phyloP scores from a whole-genome alignment of 148 eudicot species.

The Silene uniflora region DNA sequence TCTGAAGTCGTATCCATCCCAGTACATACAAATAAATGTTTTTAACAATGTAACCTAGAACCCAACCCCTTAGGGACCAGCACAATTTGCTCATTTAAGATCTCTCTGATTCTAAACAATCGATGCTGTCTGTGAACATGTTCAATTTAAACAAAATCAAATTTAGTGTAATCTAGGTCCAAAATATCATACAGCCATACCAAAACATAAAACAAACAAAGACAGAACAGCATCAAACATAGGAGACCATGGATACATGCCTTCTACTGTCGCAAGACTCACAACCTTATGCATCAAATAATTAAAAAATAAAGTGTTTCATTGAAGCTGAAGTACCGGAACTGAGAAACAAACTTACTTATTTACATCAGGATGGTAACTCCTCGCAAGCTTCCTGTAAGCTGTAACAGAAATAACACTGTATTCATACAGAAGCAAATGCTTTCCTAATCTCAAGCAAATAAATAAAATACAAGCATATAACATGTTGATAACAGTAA shows the following conservation, averaged over 20 bases:
- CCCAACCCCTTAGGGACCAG: not conserved
- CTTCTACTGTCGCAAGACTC: not conserved
- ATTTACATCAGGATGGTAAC: conserved; percentile 96
- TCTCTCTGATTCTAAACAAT: no score
- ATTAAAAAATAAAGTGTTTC: not conserved
- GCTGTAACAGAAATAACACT: conserved; percentile 44
- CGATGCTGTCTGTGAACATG: not conserved
- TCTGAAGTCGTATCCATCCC: no score
- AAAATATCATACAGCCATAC: not conserved
- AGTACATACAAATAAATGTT: no score
- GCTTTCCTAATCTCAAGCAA: not conserved
- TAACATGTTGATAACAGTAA: not conserved
- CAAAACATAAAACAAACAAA: not conserved
- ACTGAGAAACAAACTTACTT: conserved; percentile 50
- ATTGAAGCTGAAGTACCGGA: not conserved
- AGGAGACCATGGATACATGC: conserved; percentile 6
- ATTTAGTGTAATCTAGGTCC: not conserved
- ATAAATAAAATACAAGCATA: not conserved
- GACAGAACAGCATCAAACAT: not conserved
- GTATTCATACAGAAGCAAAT: not conserved
- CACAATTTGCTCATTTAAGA: not conserved
- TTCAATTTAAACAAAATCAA: not conserved
- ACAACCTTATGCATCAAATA: not conserved
- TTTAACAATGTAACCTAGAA: conserved; percentile 10
- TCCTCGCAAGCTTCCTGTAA: conserved; percentile 96